Base-by-base conservation (phyloP, 2,329 filamentous ascomycete species). In the Ceratocystis variospora region DNA sequence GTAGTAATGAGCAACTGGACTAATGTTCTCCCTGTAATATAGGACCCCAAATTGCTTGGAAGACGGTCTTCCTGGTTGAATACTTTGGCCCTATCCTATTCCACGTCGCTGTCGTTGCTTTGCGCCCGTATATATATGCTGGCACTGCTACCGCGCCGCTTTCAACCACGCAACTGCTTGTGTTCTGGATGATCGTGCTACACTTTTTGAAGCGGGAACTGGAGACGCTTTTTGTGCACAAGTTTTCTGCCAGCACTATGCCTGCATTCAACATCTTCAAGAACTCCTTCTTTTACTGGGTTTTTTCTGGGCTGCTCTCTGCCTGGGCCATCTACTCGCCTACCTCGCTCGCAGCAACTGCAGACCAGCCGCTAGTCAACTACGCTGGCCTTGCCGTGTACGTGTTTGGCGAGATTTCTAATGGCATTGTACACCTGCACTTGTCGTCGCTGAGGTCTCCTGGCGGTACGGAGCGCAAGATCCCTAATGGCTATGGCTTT, bases 131-230 rank as follows among this genome's bases (percentile, higher is more conserved):
- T 74, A 79, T 79, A 68, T 78, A 81, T 73, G 76, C 77, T 68
- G 73, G 73, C 70, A 73, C 78, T 71, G 74, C 75, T 72, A 72
- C 78, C 72, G 72, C 78, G 73, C 73, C 80, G 71, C 72, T 94
- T 81, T 78, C 82, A 73, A 74, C 78, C 79, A 80, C 83, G 1
- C 94, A 99, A 77, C 83, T 82, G 71, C 80, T 96, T 63, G 82
- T 87, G 63, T 87, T 91, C 74, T 77, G 78, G 68, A 83, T 96
- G 74, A 84, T 96, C 72, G 78, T 86, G 66, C 76, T 88, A 12
- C 94, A 99, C 80, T 99, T 96, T 76, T 70, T 89, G 74, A 99
- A 99, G 83, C 91, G 94, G 73, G 94, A 99, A 79, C 81, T 90
- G 70, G 94, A 99, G 79, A 97, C 94, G 0, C 74, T 96, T 69